Evolutionary conservation across 352 stramenopile species (phyloP), one percentile per base, ranked within the genome.

Genomic region (Pythium brassicae): DNA sequence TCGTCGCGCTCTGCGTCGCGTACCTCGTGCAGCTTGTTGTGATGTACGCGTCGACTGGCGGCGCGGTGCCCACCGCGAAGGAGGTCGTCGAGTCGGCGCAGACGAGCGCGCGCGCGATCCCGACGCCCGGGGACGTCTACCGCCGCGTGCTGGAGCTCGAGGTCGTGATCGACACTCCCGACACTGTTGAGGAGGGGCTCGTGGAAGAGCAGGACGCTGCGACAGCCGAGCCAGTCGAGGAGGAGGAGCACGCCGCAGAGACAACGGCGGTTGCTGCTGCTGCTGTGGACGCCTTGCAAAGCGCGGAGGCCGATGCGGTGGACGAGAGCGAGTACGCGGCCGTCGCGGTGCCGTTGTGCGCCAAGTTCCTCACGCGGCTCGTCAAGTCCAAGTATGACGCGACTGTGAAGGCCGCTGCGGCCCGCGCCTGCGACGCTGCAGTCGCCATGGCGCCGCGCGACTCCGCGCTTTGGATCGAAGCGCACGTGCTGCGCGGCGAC

Each of bases 401-500:
- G 10, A 64, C 43, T 8, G 62, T 74, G 19, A 76, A 69, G 15
- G 61, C 70, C n/a, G 50, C 66, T 29, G 73, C 74, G 17, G 47
- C 75, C 22, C 64, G 61, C 3, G 73, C 71, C 1, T 87, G 77
- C 50, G 67, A 84, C 59, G 65, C 74, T 15, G 73, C 73, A 23
- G 69, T 81, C 2, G 75, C 61, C 19, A 57, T 76, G 44, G 62
- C 74, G 14, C 49, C 64, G 3, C 52, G 46, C 4, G 46, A 50
- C 17, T 71, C 71, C 12, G 35, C 56, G 5, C 54, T 74, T 12
- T 61, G 51, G 19, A 50, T 76, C 44, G 64, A 79, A 52, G 72
- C 75, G 17, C 69, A 63, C 23, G 71, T 83, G 3, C 68, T 86
- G 26, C 74, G 75, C 43, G 77, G 72, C 0, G 77, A 87, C 32